Percentiles rank a stretch among this genome's conserved stretches.
Conservation (phyloP, 2,329 filamentous ascomycete species). For the Rhinocladiella similis region DNA sequence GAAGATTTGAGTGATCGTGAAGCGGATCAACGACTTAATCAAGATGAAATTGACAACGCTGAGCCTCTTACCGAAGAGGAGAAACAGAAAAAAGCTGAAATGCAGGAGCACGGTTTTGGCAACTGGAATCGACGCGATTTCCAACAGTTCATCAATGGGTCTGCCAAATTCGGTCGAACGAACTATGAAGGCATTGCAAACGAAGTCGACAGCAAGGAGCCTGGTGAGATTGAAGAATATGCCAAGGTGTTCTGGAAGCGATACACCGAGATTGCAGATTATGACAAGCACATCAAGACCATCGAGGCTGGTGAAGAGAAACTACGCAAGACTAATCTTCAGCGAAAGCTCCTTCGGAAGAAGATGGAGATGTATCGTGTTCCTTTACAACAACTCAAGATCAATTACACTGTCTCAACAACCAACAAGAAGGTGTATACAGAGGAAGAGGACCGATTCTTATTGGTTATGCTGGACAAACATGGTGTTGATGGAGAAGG, state of each 20-base stretch:
- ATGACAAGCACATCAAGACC: constrained; percentile 80
- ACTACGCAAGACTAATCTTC: constrained; percentile 82
- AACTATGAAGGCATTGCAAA: constrained; percentile 83
- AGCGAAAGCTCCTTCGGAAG: constrained; percentile 88
- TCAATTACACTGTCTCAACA: constrained; percentile 97
- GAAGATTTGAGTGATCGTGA: constrained; percentile 83
- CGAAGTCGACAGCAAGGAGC: constrained; percentile 87
- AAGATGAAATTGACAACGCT: constrained; percentile 91
- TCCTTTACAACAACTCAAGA: constrained; percentile 93
- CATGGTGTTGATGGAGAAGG: constrained; percentile 88
- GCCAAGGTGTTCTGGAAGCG: constrained; percentile 96
- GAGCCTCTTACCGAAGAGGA: constrained; percentile 86
- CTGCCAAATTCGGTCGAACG: constrained; percentile 83
- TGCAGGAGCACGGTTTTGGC: constrained; percentile 82
- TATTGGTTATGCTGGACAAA: constrained; percentile 89
- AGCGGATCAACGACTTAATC: constrained; percentile 81
- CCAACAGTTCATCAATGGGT: constrained; percentile 96
- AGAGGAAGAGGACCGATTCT: constrained; percentile 94
- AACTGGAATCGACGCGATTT: constrained; percentile 98
- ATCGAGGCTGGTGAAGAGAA: constrained; percentile 94
- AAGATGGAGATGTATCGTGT: constrained; percentile 98
- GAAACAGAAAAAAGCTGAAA: constrained; percentile 76
- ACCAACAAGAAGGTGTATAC: constrained; percentile 99
- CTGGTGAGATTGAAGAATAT: constrained; percentile 79
- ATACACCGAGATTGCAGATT: constrained; percentile 86